Evolutionary conservation across 2,329 filamentous ascomycete genomes (phyloP).

Genomic region (Colletotrichum viniferum): DNA sequence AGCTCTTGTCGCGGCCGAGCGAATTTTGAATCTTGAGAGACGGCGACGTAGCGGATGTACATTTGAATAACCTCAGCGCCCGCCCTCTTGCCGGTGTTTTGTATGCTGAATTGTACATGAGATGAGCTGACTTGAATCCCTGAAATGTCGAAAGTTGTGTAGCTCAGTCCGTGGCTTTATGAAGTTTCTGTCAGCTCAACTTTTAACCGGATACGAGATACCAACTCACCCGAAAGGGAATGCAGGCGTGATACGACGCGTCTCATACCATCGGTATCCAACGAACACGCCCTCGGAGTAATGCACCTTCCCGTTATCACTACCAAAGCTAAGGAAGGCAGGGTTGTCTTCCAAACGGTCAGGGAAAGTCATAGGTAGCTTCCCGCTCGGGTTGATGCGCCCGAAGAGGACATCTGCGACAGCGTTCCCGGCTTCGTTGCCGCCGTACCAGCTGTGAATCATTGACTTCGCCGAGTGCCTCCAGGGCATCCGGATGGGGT

Average conservation of each 20-base stretch:
- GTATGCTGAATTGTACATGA: slow-evolving; percentile 50
- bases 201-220: accelerated
- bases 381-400: slow-evolving; percentile 72
- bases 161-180: slow-evolving; percentile 67
- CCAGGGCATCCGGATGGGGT: slow-evolving; percentile 70
- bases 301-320: slow-evolving; percentile 66
- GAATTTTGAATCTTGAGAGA: slow-evolving; percentile 43
- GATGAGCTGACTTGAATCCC: slow-evolving; percentile 43
- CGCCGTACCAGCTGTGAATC: slow-evolving; percentile 76
- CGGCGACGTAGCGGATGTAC: slow-evolving; percentile 46
- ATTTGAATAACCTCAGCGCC: slow-evolving; percentile 55
- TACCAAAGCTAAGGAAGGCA: slow-evolving; percentile 68
- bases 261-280: slow-evolving; percentile 76
- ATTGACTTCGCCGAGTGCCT: slow-evolving; percentile 54
- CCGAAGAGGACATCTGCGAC: slow-evolving; percentile 75
- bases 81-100: slow-evolving; percentile 54
- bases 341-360: slow-evolving; percentile 69
- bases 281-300: slow-evolving; percentile 78
- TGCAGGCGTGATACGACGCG: slow-evolving; percentile 56
- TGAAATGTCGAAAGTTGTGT: slow-evolving; percentile 65
- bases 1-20: slow-evolving; percentile 56
- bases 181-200: neutral
- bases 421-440: slow-evolving; percentile 76
- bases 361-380: slow-evolving; percentile 75
- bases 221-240: slow-evolving; percentile 63